Evolutionary conservation across 2,329 filamentous ascomycete species (phyloP).

Genomic region (Verticillium dahliae): DNA sequence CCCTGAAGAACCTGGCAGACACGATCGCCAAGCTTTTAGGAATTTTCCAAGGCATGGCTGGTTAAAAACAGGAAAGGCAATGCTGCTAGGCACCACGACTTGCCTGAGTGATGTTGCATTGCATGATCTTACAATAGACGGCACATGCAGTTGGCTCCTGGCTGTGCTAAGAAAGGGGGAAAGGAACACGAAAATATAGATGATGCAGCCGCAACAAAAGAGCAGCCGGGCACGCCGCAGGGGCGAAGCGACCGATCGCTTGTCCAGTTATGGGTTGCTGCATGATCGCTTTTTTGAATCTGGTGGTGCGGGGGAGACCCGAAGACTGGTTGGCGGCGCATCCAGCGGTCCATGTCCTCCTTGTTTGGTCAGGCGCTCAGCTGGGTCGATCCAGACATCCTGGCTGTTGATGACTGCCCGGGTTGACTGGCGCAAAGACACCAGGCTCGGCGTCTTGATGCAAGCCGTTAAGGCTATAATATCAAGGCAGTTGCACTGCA

Average conservation of each 20-base stretch:
- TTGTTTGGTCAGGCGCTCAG: too few relatives aligned
- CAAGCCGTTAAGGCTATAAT: slow-evolving; percentile 64
- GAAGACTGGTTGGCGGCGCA: too few relatives aligned
- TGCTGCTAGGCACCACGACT: neutral
- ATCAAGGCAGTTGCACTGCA: slow-evolving; percentile 17
- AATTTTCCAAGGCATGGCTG: neutral
- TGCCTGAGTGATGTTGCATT: neutral
- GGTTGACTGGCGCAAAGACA: slow-evolving; percentile 47
- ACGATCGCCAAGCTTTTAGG: neutral
- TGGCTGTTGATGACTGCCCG: too few relatives aligned
- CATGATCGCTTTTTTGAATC: too few relatives aligned
- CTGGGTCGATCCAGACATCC: too few relatives aligned
- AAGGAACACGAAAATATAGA: neutral
- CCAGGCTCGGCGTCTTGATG: slow-evolving; percentile 64
- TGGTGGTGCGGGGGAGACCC: too few relatives aligned
- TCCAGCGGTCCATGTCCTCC: neutral
- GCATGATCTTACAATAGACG: neutral
- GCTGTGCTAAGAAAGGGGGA: neutral
- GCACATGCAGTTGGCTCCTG: neutral
- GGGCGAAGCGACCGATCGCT: neutral
- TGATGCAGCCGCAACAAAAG: neutral
- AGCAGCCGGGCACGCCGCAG: neutral
- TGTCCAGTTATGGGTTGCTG: neutral
- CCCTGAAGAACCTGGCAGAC: neutral
- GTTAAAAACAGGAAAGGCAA: neutral